A percentile compares a stretch with the other conserved stretches of the same genome.
Conservation (phyloP, 2,329 filamentous ascomycete species). For the Aspergillus quadricinctus region DNA sequence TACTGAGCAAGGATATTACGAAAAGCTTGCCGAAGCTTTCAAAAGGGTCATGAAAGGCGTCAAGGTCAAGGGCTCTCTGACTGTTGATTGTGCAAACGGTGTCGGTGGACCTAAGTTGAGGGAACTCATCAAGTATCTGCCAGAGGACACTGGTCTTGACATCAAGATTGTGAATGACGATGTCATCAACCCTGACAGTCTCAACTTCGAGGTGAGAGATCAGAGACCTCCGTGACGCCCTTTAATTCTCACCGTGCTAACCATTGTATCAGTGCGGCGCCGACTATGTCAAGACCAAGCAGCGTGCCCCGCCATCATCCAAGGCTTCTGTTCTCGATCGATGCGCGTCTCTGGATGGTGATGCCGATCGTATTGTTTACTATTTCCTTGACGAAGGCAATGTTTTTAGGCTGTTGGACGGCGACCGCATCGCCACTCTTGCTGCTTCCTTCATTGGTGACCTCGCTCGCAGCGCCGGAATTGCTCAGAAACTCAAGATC, state of each 20-base stretch:
- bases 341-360: slow-evolving; percentile 88
- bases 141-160: slow-evolving; percentile 65
- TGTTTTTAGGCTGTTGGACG: slow-evolving; percentile 88
- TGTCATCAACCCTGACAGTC: slow-evolving; percentile 78
- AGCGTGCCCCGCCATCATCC: slow-evolving; percentile 79
- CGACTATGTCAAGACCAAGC: slow-evolving; percentile 96
- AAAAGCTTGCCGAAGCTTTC: slow-evolving; percentile 84
- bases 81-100: slow-evolving; percentile 93
- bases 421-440: slow-evolving; percentile 92
- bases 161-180: slow-evolving; percentile 91
- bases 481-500: slow-evolving; percentile 77
- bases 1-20: slow-evolving; percentile 89
- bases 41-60: slow-evolving; percentile 73
- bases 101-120: slow-evolving; percentile 88
- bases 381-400: slow-evolving; percentile 82
- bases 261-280: slow-evolving; percentile 67
- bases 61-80: slow-evolving; percentile 68
- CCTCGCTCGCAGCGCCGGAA: slow-evolving; percentile 72
- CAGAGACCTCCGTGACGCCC: slow-evolving; percentile 21
- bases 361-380: slow-evolving; percentile 93
- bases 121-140: slow-evolving; percentile 80
- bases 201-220: slow-evolving; percentile 74
- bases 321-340: slow-evolving; percentile 72
- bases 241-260: slow-evolving; percentile 9
- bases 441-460: slow-evolving; percentile 92